A percentile compares a stretch with the other conserved stretches of the same genome.
Evolutionary conservation across 2,329 filamentous ascomycete species (phyloP).

Genomic region (Diaporthe destruens): DNA sequence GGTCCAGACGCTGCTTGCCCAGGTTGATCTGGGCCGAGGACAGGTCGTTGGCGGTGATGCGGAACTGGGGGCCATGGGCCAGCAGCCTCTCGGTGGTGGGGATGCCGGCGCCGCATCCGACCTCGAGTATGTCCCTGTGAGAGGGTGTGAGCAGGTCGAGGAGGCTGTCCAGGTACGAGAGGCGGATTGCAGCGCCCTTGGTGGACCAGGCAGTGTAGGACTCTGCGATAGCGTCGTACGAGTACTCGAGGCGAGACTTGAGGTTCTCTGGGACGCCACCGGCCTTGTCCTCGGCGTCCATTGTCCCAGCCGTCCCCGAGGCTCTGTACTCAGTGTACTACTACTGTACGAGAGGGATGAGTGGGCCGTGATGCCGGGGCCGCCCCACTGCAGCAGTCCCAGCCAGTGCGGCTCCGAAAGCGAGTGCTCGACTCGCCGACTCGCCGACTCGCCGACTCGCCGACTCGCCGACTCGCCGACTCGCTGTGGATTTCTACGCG

Average conservation of each 20-base stretch:
- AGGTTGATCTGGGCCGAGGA: slow-evolving; percentile 55
- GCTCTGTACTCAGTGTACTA: too few species aligned
- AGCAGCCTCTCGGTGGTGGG: slow-evolving; percentile 54
- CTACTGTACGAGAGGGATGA: neutral
- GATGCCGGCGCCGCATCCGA: slow-evolving; percentile 57
- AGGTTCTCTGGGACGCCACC: slow-evolving; percentile 45
- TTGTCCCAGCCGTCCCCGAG: too few species aligned
- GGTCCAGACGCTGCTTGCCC: slow-evolving; percentile 47
- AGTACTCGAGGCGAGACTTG: slow-evolving; percentile 55
- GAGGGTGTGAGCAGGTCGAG: slow-evolving; percentile 45
- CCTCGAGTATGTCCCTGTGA: slow-evolving; percentile 52
- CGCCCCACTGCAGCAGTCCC: too few species aligned
- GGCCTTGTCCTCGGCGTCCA: neutral
- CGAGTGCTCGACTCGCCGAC: neutral
- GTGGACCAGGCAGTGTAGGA: slow-evolving; percentile 57
- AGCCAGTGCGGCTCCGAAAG: neutral
- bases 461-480: neutral
- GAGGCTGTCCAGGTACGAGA: slow-evolving; percentile 52
- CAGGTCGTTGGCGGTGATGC: slow-evolving; percentile 57
- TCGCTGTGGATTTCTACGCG: neutral
- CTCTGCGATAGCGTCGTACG: slow-evolving; percentile 56
- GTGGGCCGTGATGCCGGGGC: neutral
- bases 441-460: too few species aligned
- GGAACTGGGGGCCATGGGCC: slow-evolving; percentile 41
- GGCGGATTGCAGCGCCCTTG: slow-evolving; percentile 49